phyloP scores from a whole-genome alignment of 345 rosid species.

The Bruguiera parviflora region DNA sequence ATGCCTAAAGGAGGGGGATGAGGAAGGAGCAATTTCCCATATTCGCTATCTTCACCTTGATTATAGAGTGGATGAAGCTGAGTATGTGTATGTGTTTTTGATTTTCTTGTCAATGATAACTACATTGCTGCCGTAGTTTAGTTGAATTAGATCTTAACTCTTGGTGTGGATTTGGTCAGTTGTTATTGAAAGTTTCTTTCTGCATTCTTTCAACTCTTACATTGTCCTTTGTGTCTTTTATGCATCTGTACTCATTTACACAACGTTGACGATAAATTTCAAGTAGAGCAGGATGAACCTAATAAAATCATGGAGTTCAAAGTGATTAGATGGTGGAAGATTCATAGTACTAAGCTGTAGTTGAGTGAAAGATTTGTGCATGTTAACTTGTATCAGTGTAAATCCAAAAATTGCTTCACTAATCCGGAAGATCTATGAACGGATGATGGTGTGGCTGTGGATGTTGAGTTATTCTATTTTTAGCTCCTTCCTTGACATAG shows the following conservation, averaged over 20 bases:
- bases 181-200: too few species aligned
- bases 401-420: not conserved
- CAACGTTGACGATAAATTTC: not conserved
- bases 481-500: not conserved
- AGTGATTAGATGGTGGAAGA: not conserved
- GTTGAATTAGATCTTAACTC: not conserved
- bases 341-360: not conserved
- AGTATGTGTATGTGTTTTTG: constrained; percentile 51
- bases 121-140: not conserved
- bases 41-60: constrained; percentile 67
- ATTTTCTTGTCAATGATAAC: not conserved
- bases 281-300: not conserved
- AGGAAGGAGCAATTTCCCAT: constrained; percentile 48
- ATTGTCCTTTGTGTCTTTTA: not conserved
- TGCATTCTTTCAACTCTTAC: not conserved
- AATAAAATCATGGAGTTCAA: not conserved
- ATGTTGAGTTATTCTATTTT: not conserved
- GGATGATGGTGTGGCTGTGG: not conserved
- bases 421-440: not conserved
- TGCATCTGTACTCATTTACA: too few species aligned
- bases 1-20: constrained; percentile 43
- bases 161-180: not conserved
- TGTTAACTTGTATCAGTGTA: not conserved
- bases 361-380: not conserved
- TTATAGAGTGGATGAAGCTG: constrained; percentile 62